A percentile compares a stretch with the other conserved stretches of the same genome.
These are phyloP conservation scores for Xylaria intraflava DNA, from an alignment of 495 filamentous ascomycete genomes.

Conservation along the genomic window DNA sequence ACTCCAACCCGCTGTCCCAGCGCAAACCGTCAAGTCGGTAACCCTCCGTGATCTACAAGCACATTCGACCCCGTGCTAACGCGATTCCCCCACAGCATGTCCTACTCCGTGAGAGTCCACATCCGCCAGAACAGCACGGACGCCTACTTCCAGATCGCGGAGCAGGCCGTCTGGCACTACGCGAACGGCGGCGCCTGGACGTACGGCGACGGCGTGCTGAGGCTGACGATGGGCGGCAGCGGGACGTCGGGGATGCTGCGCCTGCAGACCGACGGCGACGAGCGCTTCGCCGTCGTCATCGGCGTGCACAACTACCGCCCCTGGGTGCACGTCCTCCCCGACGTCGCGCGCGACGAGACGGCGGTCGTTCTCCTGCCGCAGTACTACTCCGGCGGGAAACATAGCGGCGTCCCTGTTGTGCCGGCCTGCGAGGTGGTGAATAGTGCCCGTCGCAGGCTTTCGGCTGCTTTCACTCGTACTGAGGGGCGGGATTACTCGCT, in stretches of 20 bases:
- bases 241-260: constrained; percentile 1
- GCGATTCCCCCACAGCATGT: background rate
- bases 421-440: background rate
- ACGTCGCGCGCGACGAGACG: background rate
- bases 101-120: background rate
- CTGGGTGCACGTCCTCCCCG: background rate
- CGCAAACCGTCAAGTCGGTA: background rate
- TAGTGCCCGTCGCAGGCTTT: constrained; percentile 14
- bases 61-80: background rate
- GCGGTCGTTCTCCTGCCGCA: background rate
- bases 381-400: constrained; percentile 1
- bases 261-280: background rate
- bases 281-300: background rate
- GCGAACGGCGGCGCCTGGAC: background rate
- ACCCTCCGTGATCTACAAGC: background rate
- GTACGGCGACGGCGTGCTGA: background rate
- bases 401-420: background rate
- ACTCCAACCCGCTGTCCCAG: background rate
- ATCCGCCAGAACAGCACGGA: background rate
- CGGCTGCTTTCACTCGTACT: constrained; percentile 11
- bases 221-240: background rate
- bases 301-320: constrained; percentile 1
- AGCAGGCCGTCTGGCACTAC: constrained; percentile 5
- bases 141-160: background rate
- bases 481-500: background rate